These are phyloP conservation scores for Mortierella claussenii DNA, from an alignment of 192 early-diverging fungal genomes.

Conservation along the genomic window DNA sequence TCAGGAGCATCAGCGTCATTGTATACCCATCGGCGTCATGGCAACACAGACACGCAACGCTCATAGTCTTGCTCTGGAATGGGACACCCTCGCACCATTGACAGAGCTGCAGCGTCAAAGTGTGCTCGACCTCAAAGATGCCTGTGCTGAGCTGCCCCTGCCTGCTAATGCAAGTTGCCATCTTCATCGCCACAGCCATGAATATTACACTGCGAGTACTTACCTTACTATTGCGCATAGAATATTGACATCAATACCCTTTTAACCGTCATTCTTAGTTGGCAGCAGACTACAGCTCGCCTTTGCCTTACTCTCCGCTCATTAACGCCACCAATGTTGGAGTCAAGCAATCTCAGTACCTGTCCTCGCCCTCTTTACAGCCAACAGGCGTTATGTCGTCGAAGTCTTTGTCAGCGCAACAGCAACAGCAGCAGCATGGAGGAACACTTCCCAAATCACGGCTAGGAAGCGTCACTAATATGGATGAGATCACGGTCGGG, in stretches of 20 bases:
- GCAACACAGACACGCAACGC: conserved; percentile 5
- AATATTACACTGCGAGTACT: too few relatives aligned
- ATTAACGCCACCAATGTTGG: conserved; percentile 1
- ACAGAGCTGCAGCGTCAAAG: conserved; percentile 60
- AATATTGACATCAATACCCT: too few relatives aligned
- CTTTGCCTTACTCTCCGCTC: conserved; percentile 9
- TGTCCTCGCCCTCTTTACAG: conserved; percentile 30
- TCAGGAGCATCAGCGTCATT: too few relatives aligned
- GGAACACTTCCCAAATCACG: conserved; percentile 26
- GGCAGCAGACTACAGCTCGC: conserved; percentile 16
- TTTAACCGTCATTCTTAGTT: conserved; percentile 29
- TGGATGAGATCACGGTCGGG: conserved; percentile 19
- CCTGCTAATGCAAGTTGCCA: conserved; percentile 57
- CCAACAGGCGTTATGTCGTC: conserved; percentile 22
- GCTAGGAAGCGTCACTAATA: conserved; percentile 20
- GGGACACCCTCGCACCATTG: conserved; percentile 66
- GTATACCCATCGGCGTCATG: too few relatives aligned
- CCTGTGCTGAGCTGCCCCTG: conserved; percentile 67
- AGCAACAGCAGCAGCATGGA: too few relatives aligned
- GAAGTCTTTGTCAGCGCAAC: conserved; percentile 36
- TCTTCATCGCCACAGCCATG: not conserved
- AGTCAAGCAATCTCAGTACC: conserved; percentile 15
- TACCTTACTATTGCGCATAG: too few relatives aligned
- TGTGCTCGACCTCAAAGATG: conserved; percentile 67
- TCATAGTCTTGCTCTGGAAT: conserved; percentile 57